These are phyloP conservation scores for Solanum chmielewskii DNA, from an alignment of 257 asterid genomes.

Conservation along the genomic window DNA sequence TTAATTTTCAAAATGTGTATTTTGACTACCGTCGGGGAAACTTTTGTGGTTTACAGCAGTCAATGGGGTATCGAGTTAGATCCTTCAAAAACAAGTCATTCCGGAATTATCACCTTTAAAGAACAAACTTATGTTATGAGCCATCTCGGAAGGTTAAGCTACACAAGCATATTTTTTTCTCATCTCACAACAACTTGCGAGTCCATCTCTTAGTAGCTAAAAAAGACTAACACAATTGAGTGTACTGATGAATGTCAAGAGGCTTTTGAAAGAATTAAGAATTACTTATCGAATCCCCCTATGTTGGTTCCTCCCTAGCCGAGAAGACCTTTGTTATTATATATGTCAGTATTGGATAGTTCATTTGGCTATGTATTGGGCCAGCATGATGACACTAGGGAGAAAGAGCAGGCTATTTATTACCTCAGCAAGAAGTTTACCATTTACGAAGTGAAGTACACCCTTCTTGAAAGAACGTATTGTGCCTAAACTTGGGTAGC, in stretches of 20 bases:
- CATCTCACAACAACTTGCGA: not conserved
- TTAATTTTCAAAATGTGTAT: too few species aligned
- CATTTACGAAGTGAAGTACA: not conserved
- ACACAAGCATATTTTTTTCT: too few species aligned
- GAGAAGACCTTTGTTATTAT: not conserved
- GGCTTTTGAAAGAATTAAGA: not conserved
- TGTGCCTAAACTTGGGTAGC: not conserved
- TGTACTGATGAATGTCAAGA: not conserved
- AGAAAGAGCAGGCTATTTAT: not conserved
- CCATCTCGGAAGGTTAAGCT: not conserved
- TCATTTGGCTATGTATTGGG: not conserved
- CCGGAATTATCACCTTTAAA: not conserved
- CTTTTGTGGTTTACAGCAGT: not conserved
- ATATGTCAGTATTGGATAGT: not conserved
- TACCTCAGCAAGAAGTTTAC: not conserved
- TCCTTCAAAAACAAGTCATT: not conserved
- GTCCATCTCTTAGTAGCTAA: not conserved
- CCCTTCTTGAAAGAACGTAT: not conserved
- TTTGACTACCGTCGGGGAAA: not conserved
- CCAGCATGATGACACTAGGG: not conserved
- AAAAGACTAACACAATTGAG: too few species aligned
- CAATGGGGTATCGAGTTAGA: not conserved
- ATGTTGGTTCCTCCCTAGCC: not conserved
- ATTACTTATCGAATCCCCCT: fast-evolving
- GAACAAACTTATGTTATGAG: too few species aligned